Conservation (phyloP, 768 basidiomycete genomes). For the Russula sp. region DNA sequence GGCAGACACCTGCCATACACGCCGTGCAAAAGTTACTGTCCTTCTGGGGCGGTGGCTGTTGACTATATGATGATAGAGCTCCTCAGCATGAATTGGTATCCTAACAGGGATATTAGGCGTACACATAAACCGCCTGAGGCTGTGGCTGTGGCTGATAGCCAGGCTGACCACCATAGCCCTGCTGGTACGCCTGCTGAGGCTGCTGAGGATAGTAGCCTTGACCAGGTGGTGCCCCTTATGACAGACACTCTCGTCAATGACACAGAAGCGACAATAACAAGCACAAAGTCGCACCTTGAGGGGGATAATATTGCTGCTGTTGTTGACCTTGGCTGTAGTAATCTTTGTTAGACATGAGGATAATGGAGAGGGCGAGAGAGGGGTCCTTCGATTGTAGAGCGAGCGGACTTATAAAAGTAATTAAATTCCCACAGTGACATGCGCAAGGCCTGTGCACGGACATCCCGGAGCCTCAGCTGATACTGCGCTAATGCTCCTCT, state of each 20-base stretch:
- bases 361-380: conserved; percentile 12
- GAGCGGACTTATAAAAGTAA: conserved; percentile 23
- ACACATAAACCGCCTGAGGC: conserved; percentile 83
- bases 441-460: neutral
- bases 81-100: conserved; percentile 32
- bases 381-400: neutral
- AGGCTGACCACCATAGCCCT: conserved; percentile 43
- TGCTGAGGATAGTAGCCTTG: conserved; percentile 74
- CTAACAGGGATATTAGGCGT: conserved; percentile 35
- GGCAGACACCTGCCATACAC: conserved; percentile 59
- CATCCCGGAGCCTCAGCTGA: too few species aligned
- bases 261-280: conserved; percentile 14
- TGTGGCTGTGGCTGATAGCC: conserved; percentile 59
- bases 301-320: conserved; percentile 53
- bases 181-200: conserved; percentile 69
- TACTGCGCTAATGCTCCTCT: too few species aligned
- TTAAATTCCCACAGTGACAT: conserved; percentile 13
- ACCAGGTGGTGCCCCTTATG: conserved; percentile 51
- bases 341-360: conserved; percentile 61
- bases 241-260: conserved; percentile 28
- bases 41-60: conserved; percentile 50
- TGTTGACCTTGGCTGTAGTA: conserved; percentile 48
- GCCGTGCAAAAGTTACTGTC: conserved; percentile 53
- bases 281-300: conserved; percentile 42
- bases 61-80: conserved; percentile 36